A percentile compares a stretch with the other conserved stretches of the same genome.
phyloP scores from a whole-genome alignment of 805 yeast genomes.

The Starmerella vaccinii region DNA sequence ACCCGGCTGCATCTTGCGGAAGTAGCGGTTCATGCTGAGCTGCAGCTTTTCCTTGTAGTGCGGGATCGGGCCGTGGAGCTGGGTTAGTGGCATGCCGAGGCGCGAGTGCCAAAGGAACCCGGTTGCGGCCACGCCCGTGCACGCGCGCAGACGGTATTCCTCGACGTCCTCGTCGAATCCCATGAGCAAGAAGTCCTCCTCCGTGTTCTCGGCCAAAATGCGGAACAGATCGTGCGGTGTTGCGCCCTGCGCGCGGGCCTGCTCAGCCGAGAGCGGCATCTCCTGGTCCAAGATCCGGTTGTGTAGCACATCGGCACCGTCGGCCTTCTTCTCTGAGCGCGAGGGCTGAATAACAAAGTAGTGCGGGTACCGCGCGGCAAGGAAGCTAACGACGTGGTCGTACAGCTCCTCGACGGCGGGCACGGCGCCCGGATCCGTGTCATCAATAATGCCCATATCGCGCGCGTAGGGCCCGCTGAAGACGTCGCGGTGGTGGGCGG shows the following conservation, averaged over 20 bases:
- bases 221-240: conserved; percentile 3
- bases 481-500: conserved; percentile 35
- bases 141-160: conserved; percentile 44
- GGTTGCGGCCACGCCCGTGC: conserved; percentile 54
- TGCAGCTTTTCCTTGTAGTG: conserved; percentile 47
- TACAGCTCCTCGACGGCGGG: conserved; percentile 42
- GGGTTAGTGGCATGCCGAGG: conserved; percentile 45
- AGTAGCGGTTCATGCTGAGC: conserved; percentile 57
- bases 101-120: conserved; percentile 58
- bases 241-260: conserved; percentile 1
- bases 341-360: conserved; percentile 32
- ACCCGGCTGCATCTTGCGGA: conserved; percentile 43
- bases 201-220: conserved; percentile 33
- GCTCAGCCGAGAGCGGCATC: conserved; percentile 9
- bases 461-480: conserved; percentile 23
- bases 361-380: conserved; percentile 43
- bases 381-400: conserved; percentile 34
- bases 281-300: conserved; percentile 7
- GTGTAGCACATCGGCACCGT: conserved; percentile 6
- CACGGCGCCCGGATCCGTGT: conserved; percentile 28
- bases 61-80: conserved; percentile 65
- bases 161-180: conserved; percentile 35
- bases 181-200: conserved; percentile 54
- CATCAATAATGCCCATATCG: conserved; percentile 10
- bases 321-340: conserved; percentile 17